Evolutionary conservation across 192 early-diverging fungal genomes (phyloP).

Genomic region (Endogone sp.): DNA sequence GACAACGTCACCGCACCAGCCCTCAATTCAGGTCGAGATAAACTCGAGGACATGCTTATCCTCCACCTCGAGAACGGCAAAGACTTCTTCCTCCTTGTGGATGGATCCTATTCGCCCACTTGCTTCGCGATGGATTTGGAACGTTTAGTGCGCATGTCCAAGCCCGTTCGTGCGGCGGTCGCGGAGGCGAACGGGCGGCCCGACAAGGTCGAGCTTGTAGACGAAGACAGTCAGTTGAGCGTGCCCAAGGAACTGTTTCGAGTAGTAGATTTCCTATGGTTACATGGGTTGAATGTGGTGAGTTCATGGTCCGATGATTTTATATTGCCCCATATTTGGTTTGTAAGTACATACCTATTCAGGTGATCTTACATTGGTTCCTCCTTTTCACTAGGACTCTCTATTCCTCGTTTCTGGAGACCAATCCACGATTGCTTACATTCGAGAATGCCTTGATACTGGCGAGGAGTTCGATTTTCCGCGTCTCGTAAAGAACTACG

Average conservation of each 20-base stretch:
- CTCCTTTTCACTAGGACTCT: slow-evolving; percentile 48
- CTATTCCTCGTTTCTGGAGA: slow-evolving; percentile 67
- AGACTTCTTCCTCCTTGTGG: slow-evolving; percentile 79
- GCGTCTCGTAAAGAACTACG: slow-evolving; percentile 24
- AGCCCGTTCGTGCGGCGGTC: slow-evolving; percentile 47
- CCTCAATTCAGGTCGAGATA: slow-evolving; percentile 56
- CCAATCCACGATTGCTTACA: slow-evolving; percentile 51
- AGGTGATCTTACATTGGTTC: slow-evolving; percentile 7
- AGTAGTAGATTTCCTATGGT: slow-evolving; percentile 68
- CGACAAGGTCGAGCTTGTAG: background rate
- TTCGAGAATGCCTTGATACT: slow-evolving; percentile 78
- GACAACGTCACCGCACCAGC: slow-evolving; percentile 38
- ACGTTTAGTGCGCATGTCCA: slow-evolving; percentile 53
- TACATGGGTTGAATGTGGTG: slow-evolving; percentile 60
- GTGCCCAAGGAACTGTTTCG: slow-evolving; percentile 71
- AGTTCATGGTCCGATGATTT: slow-evolving; percentile 11
- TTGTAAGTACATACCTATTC: too few relatives aligned
- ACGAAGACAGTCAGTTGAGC: slow-evolving; percentile 23
- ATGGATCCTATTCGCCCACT: slow-evolving; percentile 64
- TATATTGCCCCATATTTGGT: too few relatives aligned
- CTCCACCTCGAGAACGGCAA: slow-evolving; percentile 76
- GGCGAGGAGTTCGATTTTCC: slow-evolving; percentile 62
- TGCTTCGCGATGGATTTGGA: slow-evolving; percentile 75
- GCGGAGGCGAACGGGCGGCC: background rate
- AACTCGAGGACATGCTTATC: slow-evolving; percentile 74